Evolutionary conservation across 768 basidiomycete species (phyloP).

Genomic region (Collybiopsis confluens): DNA sequence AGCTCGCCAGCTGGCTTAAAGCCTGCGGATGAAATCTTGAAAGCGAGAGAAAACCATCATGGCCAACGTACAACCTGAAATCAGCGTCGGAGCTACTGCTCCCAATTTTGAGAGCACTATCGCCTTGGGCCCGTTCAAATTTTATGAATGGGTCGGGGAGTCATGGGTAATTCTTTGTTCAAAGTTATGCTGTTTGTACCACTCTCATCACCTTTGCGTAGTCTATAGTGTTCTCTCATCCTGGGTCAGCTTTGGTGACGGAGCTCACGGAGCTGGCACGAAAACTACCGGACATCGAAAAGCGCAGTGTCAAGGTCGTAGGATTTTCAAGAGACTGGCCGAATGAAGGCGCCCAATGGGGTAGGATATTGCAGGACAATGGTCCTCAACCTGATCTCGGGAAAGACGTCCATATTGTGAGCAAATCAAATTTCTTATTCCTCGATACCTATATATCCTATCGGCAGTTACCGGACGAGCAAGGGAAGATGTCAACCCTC

Average conservation of each 20-base stretch:
- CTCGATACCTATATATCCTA: neutral
- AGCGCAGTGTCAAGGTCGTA: conserved; percentile 1
- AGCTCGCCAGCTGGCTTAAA: too few species aligned
- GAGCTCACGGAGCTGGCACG: conserved; percentile 2
- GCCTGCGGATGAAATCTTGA: too few species aligned
- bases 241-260: neutral
- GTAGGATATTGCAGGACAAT: neutral
- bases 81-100: too few species aligned
- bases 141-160: too few species aligned
- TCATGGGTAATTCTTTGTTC: too few species aligned
- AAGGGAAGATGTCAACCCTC: neutral
- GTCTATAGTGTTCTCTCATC: conserved; percentile 6
- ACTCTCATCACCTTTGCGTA: neutral
- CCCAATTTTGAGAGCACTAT: too few species aligned
- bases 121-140: too few species aligned
- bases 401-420: neutral
- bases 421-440: neutral
- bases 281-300: neutral
- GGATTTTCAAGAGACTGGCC: conserved; percentile 7
- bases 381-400: neutral
- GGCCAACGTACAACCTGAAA: too few species aligned
- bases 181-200: too few species aligned
- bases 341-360: neutral
- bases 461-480: conserved; percentile 2
- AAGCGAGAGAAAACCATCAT: too few species aligned